Evolutionary conservation across 495 filamentous ascomycete species (phyloP).

Genomic region (Penicillium atrosanguineum): DNA sequence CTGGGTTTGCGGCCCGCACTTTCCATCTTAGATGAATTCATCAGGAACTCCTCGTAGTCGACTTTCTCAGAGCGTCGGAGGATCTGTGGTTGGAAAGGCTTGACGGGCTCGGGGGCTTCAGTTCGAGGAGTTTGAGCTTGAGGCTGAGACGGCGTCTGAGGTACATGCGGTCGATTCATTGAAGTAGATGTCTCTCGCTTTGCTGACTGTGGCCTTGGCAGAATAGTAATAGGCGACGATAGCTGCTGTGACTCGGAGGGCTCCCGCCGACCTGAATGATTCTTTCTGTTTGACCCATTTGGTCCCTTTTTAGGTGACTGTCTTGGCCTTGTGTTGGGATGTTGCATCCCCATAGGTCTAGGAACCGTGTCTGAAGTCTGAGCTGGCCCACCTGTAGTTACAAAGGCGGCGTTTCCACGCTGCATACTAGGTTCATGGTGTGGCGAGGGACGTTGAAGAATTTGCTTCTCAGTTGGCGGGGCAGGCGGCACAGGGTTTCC

Average conservation of each 20-base stretch:
- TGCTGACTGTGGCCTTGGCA: slow-evolving; percentile 39
- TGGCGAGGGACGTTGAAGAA: slow-evolving; percentile 35
- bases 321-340: slow-evolving; percentile 43
- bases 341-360: slow-evolving; percentile 48
- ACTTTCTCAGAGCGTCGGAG: slow-evolving; percentile 51
- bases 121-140: slow-evolving; percentile 15
- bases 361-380: slow-evolving; percentile 48
- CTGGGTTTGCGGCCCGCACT: slow-evolving; percentile 14
- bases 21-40: slow-evolving; percentile 4
- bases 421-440: slow-evolving; percentile 17
- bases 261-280: slow-evolving; percentile 18
- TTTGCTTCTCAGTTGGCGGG: slow-evolving; percentile 26
- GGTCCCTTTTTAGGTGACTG: slow-evolving; percentile 14
- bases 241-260: slow-evolving; percentile 20
- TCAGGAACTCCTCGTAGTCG: slow-evolving; percentile 23
- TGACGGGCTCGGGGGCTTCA: slow-evolving; percentile 32
- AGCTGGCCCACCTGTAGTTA: slow-evolving; percentile 10
- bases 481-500: slow-evolving; percentile 26
- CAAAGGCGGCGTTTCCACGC: slow-evolving; percentile 8
- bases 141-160: slow-evolving; percentile 15
- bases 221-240: slow-evolving; percentile 44
- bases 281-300: slow-evolving; percentile 24
- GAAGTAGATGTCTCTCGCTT: slow-evolving; percentile 31
- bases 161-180: slow-evolving; percentile 3
- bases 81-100: slow-evolving; percentile 60